Conservation (phyloP, 2,329 filamentous ascomycete genomes). For the Talaromyces funiculosus region DNA sequence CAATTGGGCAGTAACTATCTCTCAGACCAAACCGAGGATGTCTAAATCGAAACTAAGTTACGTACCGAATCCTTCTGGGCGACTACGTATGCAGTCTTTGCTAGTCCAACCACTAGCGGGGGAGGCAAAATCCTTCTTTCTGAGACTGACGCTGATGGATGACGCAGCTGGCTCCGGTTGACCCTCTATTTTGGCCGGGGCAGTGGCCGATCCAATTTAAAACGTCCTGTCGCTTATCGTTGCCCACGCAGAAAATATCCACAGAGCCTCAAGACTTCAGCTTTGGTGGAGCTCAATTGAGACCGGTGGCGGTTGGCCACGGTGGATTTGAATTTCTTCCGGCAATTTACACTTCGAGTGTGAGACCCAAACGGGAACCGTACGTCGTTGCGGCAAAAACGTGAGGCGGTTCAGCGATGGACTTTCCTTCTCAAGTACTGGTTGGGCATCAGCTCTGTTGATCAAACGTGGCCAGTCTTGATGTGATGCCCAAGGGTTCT, state of each 20-base stretch:
- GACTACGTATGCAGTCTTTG: neutral
- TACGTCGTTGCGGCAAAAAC: neutral
- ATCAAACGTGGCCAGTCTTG: neutral
- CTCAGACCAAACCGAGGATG: neutral
- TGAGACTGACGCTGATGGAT: constrained; percentile 1
- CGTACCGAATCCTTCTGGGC: neutral
- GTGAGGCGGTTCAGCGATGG: neutral
- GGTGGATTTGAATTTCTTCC: neutral
- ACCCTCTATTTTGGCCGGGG: constrained; percentile 5
- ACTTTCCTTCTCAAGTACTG: constrained; percentile 1
- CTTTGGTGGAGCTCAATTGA: neutral
- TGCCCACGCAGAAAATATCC: neutral
- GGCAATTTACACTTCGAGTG: neutral
- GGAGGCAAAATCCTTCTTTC: neutral
- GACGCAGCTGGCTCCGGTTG: constrained; percentile 5
- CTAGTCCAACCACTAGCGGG: constrained; percentile 1
- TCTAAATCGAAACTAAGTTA: neutral
- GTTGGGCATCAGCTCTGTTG: neutral
- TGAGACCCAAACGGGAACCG: neutral
- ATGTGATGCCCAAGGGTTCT: neutral
- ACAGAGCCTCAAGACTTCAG: constrained; percentile 9
- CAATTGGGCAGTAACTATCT: neutral
- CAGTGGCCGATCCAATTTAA: neutral
- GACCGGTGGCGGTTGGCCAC: constrained; percentile 1
- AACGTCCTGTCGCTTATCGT: neutral